Percentiles rank a stretch among this genome's conserved stretches.
These are phyloP conservation scores for Wallacemonas collosoma DNA, from an alignment of 208 protist species.

Conservation along the genomic window DNA sequence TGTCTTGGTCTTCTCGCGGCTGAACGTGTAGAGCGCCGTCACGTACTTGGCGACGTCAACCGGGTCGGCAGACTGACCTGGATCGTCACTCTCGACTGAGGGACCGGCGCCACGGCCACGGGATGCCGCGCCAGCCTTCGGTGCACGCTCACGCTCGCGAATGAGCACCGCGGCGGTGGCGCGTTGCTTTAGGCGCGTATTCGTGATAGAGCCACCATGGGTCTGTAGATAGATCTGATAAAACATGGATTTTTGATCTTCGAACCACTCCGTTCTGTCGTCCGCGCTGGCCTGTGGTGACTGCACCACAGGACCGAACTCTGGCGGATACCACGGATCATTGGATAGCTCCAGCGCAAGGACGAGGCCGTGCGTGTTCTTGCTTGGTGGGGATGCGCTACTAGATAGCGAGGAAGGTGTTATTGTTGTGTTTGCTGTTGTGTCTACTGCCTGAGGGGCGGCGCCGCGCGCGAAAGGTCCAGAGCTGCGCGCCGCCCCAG, in stretches of 20 bases:
- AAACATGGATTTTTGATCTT: constrained; percentile 15
- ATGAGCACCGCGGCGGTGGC: constrained; percentile 10
- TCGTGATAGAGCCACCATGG: constrained; percentile 11
- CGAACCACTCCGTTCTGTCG: background rate
- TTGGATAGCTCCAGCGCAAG: background rate
- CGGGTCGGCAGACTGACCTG: constrained; percentile 1
- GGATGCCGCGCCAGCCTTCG: background rate
- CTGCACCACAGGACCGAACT: constrained; percentile 8
- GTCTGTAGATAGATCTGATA: constrained; percentile 14
- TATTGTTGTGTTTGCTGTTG: too few relatives aligned
- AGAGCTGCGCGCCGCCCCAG: background rate
- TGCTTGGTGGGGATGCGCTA: background rate
- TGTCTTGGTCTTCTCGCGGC: constrained; percentile 23
- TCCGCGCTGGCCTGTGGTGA: background rate
- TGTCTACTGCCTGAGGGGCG: too few relatives aligned
- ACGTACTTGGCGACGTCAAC: constrained; percentile 29
- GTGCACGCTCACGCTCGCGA: constrained; percentile 1
- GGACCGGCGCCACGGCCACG: background rate
- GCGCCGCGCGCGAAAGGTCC: background rate
- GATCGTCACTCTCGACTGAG: background rate
- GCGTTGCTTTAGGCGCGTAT: background rate
- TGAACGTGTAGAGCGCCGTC: constrained; percentile 22
- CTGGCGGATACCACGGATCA: constrained; percentile 5
- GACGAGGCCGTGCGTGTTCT: background rate
- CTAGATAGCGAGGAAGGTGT: too few relatives aligned